Evolutionary conservation across 495 filamentous ascomycete genomes (phyloP), one percentile per base, ranked within the genome.

Genomic region (Bathelium albidoporum): DNA sequence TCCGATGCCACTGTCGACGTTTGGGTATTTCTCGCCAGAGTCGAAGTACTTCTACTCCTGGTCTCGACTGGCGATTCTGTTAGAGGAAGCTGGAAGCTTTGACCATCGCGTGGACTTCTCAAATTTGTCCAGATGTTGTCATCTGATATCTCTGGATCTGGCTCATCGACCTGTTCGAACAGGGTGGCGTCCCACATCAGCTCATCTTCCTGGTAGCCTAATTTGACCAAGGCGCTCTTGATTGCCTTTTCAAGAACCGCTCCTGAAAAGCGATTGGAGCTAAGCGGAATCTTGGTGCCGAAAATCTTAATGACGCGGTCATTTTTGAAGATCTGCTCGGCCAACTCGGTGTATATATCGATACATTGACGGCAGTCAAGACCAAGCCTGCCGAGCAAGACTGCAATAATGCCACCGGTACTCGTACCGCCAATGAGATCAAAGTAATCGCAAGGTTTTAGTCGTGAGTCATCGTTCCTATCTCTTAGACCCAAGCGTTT

Each of bases 161-260:
- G 65, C 14, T 69, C 68, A n/a, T 62, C 58, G 1, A 69, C 59
- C 52, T 72, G 68, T 59, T 72, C 70, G 45, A 72, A 70, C 2
- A 72, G 68, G 1, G 68, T 67, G 39, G 68, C 70, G 53, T 72
- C 70, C 70, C 70, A 72, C 70, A 72, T 72, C 24, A 67, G 52
- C 44, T 74, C 73, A 52, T 75, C 65, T 28, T 72, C 61, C 5
- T 65, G 59, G 20, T 75, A 74, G 12, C 68, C 67, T 3, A 69
- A 64, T 14, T 73, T 60, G 1, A 59, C 62, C 4, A 75, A 49
- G 14, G 72, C 73, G 1, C 45, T 29, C 55, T 72, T 72, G 60
- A 72, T 72, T 1, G 70, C 65, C 18, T 62, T 63, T 45, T 70
- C 70, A 3, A 72, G 66, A 9, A 72, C 70, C 2, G 45, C 61